Base-by-base conservation (phyloP, 2,329 filamentous ascomycete genomes). In the Pyricularia pennisetigena region DNA sequence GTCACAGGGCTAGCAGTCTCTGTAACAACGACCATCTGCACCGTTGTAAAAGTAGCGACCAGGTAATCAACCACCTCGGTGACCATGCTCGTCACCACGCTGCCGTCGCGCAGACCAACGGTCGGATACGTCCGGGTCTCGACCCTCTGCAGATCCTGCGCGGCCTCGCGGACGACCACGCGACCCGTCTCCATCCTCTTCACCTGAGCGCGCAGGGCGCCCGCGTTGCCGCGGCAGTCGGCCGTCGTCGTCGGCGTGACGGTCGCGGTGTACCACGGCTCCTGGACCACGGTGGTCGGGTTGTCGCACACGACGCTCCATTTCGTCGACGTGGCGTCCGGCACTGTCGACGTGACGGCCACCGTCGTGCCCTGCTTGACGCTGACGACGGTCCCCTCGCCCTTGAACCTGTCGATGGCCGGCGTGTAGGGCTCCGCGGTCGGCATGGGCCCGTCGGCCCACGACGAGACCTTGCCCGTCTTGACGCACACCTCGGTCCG, bases 361-460 rank as follows among this genome's bases (percentile, higher is more conserved):
- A 20, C 49, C 54, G 66, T 59, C n/a, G 54, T 67, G 20, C 26
- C 54, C 54, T 24, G 24, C 66, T 67, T 67, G 54, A 67, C 30
- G 28, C 26, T 67, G 24, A 66, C 4, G 30, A 66, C 24, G 20
- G 28, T 67, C 24, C 4, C 54, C 49, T 8, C 3, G 26, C 49
- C 54, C 9, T 14, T 41, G 66, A 67, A 62, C 26, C 66, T 54
- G 23, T 16, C n/a, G 54, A 32, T 67, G 20, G 66, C 66, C 9
- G 66, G 66, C n/a, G 24, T 3, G 54, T 67, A 67, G 54, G 66
- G 66, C 66, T 67, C 66, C 20, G 28, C 16, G 26, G 66, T 67
- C 66, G 66, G 66, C 66, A 62, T 29, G 12, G 26, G 66, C 24
- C 49, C 66, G 28, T 35, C 57, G 9, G 57, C 66, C 41, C 32